Conservation (phyloP, 2,329 filamentous ascomycete genomes). For the Hypoxylon sp. region DNA sequence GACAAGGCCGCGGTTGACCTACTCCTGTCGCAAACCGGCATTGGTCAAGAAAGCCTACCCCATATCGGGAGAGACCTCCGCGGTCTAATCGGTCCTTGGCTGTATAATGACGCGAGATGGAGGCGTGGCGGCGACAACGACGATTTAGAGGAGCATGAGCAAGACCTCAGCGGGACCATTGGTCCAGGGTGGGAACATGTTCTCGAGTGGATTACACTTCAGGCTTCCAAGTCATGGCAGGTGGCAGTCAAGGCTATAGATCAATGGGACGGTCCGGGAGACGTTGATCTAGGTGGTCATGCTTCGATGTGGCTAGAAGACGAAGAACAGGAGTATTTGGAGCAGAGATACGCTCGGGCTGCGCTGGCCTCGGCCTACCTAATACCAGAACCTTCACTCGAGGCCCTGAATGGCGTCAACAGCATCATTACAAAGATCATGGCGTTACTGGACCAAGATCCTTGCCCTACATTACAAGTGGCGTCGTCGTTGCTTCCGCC, state of each 20-base stretch:
- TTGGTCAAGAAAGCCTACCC: conserved; percentile 53
- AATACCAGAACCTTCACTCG: conserved; percentile 68
- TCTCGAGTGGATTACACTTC: conserved; percentile 73
- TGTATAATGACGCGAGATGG: conserved; percentile 73
- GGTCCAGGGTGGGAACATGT: conserved; percentile 76
- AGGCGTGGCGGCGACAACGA: conserved; percentile 50
- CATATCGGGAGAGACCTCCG: conserved; percentile 73
- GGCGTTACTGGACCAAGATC: conserved; percentile 69
- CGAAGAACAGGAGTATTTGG: conserved; percentile 68
- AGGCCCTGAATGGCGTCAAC: conserved; percentile 71
- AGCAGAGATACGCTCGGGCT: conserved; percentile 74
- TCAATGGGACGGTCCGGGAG: conserved; percentile 79
- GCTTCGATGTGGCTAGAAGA: conserved; percentile 69
- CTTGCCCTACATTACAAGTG: conserved; percentile 63
- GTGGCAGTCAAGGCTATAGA: conserved; percentile 73
- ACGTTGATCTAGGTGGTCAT: conserved; percentile 75
- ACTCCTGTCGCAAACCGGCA: conserved; percentile 69
- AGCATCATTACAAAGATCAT: conserved; percentile 69
- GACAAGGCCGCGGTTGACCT: conserved; percentile 69
- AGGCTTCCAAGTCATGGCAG: conserved; percentile 70
- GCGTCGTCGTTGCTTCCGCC: conserved; percentile 61
- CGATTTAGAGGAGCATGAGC: conserved; percentile 40
- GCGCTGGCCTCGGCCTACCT: conserved; percentile 76
- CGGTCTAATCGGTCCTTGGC: conserved; percentile 78
- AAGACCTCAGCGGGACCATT: conserved; percentile 48